Evolutionary conservation across 1,139 yeast genomes (phyloP), one percentile per base, ranked within the genome.

Genomic region (Pichia sp.): DNA sequence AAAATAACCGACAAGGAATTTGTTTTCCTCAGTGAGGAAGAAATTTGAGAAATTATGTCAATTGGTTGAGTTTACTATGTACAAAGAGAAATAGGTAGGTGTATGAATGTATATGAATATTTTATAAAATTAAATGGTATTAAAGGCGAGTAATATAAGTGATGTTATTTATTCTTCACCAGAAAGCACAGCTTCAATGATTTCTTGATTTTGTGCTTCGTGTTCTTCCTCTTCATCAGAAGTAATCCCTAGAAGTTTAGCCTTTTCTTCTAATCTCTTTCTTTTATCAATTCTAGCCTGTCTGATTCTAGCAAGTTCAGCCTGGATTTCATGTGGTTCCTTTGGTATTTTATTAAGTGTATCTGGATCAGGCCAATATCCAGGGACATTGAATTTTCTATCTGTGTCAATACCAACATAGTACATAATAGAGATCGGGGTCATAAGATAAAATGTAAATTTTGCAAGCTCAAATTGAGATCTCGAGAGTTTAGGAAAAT

Each of bases 361-460:
- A 35, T 85, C 85, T 37, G 97, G 97, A 66, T 89, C 97, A 1
- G 97, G 97, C 96, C 96, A 88, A 67, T 87, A 89, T 18, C 96
- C 96, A n/a, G 95, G 95, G 47, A 89, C 81, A 62, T 88, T 87
- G 65, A 90, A 80, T 69, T 88, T 89, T 58, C 75, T 79, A 65
- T 90, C 96, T 1, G 97, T 85, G 59, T 89, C 90, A 40, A 85
- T 76, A 62, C 97, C 97, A 45, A 88, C 90, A 60, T 85, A 90
- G 67, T 87, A 82, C 97, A 90, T 90, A 59, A 89, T 83, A 22
- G 79, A 77, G 45, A 90, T 85, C 1, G 97, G 97, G 2, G 95
- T 80, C 59, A 89, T 71, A 45, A 90, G 79, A 64, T 87, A 89
- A 61, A 89, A 84, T 0, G 96, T 83, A 68, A 90, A 89, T 85